Percentiles rank a stretch among this genome's conserved stretches.
phyloP scores from a whole-genome alignment of 495 filamentous ascomycete genomes.

The Schizothecium vesticola region DNA sequence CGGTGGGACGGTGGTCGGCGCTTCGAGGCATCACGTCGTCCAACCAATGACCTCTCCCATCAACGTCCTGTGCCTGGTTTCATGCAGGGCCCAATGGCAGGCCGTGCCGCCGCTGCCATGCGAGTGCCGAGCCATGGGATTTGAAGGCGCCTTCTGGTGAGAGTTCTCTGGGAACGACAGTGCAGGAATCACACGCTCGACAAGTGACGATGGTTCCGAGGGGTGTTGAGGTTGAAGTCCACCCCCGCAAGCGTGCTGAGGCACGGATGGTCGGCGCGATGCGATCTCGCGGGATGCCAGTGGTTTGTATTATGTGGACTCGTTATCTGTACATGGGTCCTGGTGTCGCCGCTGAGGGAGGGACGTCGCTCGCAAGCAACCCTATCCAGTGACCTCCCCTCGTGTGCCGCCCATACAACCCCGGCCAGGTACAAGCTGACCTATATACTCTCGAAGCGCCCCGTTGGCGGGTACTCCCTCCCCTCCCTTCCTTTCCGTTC shows the following conservation, averaged over 20 bases:
- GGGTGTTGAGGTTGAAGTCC: background rate
- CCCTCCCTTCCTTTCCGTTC: background rate
- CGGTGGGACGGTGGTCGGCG: constrained; percentile 13
- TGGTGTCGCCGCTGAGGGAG: background rate
- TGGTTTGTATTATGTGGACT: background rate
- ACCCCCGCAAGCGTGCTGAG: no score
- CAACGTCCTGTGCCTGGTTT: constrained; percentile 10
- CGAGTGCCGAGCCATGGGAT: constrained; percentile 11
- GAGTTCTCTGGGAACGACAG: background rate
- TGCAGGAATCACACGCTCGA: constrained; percentile 1
- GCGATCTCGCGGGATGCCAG: background rate
- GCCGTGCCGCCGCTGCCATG: constrained; percentile 3
- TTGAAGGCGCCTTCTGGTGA: background rate
- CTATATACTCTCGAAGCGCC: background rate
- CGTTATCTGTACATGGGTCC: background rate
- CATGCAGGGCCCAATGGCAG: constrained; percentile 17
- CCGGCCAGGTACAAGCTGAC: background rate
- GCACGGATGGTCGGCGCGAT: background rate
- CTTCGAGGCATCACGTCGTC: constrained; percentile 12
- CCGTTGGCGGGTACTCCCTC: background rate
- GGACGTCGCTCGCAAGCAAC: background rate
- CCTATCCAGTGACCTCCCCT: background rate
- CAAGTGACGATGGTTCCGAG: background rate
- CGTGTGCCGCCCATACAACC: background rate
- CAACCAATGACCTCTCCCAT: background rate